Conservation (phyloP, 805 yeast species). For the Vanderwaltozyma verrucispora region DNA sequence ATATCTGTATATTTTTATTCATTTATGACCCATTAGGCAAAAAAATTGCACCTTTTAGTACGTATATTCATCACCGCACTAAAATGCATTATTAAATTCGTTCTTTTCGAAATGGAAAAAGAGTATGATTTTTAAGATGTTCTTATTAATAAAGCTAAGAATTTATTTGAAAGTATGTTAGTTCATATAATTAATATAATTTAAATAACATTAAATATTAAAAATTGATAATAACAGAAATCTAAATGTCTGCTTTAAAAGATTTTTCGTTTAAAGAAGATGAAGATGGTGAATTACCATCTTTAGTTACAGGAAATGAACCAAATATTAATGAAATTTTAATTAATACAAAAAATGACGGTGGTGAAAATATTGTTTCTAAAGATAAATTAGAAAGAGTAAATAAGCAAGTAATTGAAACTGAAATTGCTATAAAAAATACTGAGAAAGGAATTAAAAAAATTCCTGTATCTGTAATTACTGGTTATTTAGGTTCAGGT, state of each 20-base stretch:
- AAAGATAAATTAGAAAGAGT: slow-evolving; percentile 22
- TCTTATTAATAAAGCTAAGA: too few species aligned
- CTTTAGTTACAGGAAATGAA: slow-evolving; percentile 23
- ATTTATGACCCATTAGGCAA: too few species aligned
- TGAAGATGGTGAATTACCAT: slow-evolving; percentile 28
- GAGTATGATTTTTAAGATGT: too few species aligned
- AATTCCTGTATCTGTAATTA: slow-evolving; percentile 86
- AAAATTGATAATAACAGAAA: too few species aligned
- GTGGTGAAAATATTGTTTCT: slow-evolving; percentile 21
- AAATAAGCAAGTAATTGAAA: slow-evolving; percentile 16
- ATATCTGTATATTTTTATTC: too few species aligned
- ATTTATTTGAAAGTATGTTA: too few species aligned
- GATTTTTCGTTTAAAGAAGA: slow-evolving; percentile 21
- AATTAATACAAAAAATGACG: slow-evolving; percentile 16
- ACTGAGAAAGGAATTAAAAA: slow-evolving; percentile 20
- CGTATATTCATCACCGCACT: too few species aligned
- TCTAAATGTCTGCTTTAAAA: slow-evolving; percentile 22
- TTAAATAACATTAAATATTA: background rate
- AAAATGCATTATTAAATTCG: too few species aligned
- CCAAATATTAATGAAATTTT: slow-evolving; percentile 18
- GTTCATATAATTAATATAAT: background rate
- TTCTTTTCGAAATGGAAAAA: too few species aligned
- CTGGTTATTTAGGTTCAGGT: slow-evolving; percentile 94
- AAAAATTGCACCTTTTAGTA: too few species aligned
- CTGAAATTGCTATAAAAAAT: background rate